Evolutionary conservation across 352 stramenopile genomes (phyloP).

Genomic region (Phytopythium chamaehyphon): DNA sequence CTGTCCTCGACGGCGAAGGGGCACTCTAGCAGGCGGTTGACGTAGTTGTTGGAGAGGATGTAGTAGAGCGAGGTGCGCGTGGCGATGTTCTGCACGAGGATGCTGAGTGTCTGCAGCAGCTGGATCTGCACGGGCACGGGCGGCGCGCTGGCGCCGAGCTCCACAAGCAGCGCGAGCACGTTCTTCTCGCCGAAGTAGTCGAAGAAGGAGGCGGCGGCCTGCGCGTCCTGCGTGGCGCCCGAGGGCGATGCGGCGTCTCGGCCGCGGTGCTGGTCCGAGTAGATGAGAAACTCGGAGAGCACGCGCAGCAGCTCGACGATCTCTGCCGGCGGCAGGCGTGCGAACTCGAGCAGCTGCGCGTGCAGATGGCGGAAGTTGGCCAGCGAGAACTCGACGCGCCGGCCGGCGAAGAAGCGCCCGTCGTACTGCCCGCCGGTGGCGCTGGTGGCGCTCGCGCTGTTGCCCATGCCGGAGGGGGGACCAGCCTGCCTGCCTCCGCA

Average conservation of each 20-base stretch:
- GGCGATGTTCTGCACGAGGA: conserved; percentile 89
- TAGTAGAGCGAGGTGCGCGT: conserved; percentile 92
- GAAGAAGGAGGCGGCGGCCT: conserved; percentile 77
- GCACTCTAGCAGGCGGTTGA: conserved; percentile 91
- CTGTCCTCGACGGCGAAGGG: conserved; percentile 57
- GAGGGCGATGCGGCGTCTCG: conserved; percentile 8
- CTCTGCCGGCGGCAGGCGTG: conserved; percentile 55
- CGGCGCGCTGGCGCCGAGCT: conserved; percentile 56
- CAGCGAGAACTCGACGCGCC: conserved; percentile 54
- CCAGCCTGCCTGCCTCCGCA: too few relatives aligned
- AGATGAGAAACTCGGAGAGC: conserved; percentile 85
- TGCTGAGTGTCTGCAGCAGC: conserved; percentile 91
- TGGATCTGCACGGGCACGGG: conserved; percentile 86
- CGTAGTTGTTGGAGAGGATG: conserved; percentile 93
- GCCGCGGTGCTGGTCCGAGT: conserved; percentile 77
- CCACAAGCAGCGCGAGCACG: conserved; percentile 89
- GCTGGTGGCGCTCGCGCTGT: conserved; percentile 4
- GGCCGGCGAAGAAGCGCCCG: conserved; percentile 17
- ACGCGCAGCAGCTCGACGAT: conserved; percentile 82
- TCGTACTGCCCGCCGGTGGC: not conserved
- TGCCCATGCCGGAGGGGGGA: not conserved
- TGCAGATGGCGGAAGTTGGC: conserved; percentile 75
- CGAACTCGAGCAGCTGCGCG: conserved; percentile 53
- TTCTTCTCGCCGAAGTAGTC: conserved; percentile 98
- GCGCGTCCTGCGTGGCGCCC: conserved; percentile 7